Evolutionary conservation across 164 flowering plant species (phyloP).

Genomic region (Sedum album): DNA sequence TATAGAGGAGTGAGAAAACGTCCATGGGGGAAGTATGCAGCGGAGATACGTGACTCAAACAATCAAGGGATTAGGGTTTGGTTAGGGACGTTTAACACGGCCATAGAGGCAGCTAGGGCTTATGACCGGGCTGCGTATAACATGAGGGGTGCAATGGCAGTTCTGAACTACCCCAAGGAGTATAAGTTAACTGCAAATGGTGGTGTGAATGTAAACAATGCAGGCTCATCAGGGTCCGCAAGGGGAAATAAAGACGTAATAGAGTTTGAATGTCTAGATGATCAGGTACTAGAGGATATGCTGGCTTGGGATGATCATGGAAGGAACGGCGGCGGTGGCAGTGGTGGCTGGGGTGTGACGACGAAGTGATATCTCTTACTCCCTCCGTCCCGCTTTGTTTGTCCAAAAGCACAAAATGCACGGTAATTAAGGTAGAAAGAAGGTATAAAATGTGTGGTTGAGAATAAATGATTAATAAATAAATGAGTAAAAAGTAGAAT

Average conservation of each 20-base stretch:
- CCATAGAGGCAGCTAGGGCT: not conserved
- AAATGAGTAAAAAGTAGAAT: too few species aligned
- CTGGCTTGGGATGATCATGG: conserved; percentile 1
- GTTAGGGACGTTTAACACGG: conserved; percentile 1
- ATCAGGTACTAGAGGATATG: conserved; percentile 5
- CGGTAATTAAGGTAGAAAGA: too few species aligned
- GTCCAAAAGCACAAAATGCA: too few species aligned
- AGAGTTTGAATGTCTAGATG: not conserved
- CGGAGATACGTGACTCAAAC: conserved; percentile 3
- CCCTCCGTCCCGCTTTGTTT: too few species aligned
- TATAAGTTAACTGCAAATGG: not conserved
- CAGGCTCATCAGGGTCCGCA: not conserved
- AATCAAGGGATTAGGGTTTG: not conserved
- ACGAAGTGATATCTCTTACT: not conserved
- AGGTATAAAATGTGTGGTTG: too few species aligned
- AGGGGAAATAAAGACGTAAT: not conserved
- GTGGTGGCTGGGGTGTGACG: not conserved
- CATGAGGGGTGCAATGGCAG: conserved; percentile 1
- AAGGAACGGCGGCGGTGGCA: not conserved
- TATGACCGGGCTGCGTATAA: conserved; percentile 3
- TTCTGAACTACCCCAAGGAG: not conserved
- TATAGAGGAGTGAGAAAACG: conserved; percentile 2
- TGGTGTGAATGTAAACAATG: not conserved
- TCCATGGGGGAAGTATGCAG: not conserved
- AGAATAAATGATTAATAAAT: too few species aligned